phyloP scores from a whole-genome alignment of 352 stramenopile genomes.

The Phytopythium ostracodes region DNA sequence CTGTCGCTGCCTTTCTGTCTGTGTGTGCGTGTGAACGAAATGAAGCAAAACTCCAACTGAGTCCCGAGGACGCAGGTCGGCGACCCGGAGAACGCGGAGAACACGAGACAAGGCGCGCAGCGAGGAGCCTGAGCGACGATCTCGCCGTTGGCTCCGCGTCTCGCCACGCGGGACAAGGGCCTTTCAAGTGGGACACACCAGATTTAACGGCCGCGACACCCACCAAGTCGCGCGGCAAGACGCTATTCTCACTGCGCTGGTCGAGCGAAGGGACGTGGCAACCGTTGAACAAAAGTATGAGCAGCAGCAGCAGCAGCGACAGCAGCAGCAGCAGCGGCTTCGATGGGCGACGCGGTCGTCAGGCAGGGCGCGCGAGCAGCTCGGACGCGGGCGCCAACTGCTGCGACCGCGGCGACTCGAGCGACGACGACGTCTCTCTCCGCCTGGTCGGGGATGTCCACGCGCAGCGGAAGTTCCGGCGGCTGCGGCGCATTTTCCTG shows the following conservation, averaged over 20 bases:
- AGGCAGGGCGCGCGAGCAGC: no score
- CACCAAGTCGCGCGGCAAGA: no score
- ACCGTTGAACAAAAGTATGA: slow-evolving; percentile 5
- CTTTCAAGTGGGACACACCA: not conserved
- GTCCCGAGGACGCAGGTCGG: no score
- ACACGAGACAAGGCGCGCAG: not conserved
- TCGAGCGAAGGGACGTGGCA: not conserved
- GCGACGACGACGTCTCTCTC: slow-evolving; percentile 9
- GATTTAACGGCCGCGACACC: not conserved
- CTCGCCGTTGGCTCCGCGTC: not conserved
- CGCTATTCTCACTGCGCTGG: no score
- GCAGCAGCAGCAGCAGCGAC: slow-evolving; percentile 4
- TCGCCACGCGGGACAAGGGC: not conserved
- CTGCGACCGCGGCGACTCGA: not conserved
- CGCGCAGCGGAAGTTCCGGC: slow-evolving; percentile 38
- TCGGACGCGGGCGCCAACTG: not conserved
- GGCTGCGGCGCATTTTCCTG: slow-evolving; percentile 66
- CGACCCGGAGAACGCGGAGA: no score
- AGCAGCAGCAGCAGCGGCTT: no score
- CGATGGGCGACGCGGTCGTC: no score
- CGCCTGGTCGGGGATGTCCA: slow-evolving; percentile 26
- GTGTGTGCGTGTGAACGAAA: not conserved
- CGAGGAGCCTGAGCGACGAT: not conserved
- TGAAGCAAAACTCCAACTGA: not conserved
- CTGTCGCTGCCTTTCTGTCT: not conserved